Percentiles rank a stretch among this genome's conserved stretches.
These are phyloP conservation scores for Nematocida sp. DNA, from an alignment of 371 early-diverging fungal genomes.

Conservation along the genomic window DNA sequence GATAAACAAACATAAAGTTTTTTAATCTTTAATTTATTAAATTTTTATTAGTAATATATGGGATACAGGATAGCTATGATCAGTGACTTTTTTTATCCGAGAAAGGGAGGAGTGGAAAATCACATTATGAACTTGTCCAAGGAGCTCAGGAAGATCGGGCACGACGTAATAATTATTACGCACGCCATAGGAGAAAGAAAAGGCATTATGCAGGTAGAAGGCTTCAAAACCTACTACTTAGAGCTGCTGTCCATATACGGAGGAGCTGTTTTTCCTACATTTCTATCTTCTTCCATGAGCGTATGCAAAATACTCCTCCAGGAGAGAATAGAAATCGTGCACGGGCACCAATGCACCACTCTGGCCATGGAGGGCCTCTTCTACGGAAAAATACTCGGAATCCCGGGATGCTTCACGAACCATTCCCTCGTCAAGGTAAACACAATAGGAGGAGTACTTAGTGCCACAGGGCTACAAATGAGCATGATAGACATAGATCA, in stretches of 20 bases:
- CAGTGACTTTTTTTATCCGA: slow-evolving; percentile 90
- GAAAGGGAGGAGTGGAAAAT: slow-evolving; percentile 92
- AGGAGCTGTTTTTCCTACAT: slow-evolving; percentile 82
- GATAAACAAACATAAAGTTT: too few relatives aligned
- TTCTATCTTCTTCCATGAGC: slow-evolving; percentile 81
- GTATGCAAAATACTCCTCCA: slow-evolving; percentile 81
- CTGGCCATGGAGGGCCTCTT: slow-evolving; percentile 88
- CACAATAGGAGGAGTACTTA: slow-evolving; percentile 80
- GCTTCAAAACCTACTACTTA: slow-evolving; percentile 87
- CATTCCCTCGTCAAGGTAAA: slow-evolving; percentile 95
- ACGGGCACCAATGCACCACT: slow-evolving; percentile 89
- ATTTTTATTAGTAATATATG: neutral
- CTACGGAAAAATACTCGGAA: slow-evolving; percentile 86
- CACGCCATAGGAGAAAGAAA: slow-evolving; percentile 68
- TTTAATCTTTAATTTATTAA: too few relatives aligned
- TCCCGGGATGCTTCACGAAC: slow-evolving; percentile 89
- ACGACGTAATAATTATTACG: slow-evolving; percentile 72
- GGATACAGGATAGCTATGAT: slow-evolving; percentile 65
- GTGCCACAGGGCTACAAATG: slow-evolving; percentile 85
- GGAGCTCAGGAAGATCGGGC: slow-evolving; percentile 78
- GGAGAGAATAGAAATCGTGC: slow-evolving; percentile 85
- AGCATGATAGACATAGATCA: slow-evolving; percentile 84
- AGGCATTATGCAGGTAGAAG: slow-evolving; percentile 59
- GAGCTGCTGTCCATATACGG: slow-evolving; percentile 77
- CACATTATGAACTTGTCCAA: slow-evolving; percentile 86